phyloP scores from a whole-genome alignment of 495 filamentous ascomycete genomes.

The Penicillium steckii region DNA sequence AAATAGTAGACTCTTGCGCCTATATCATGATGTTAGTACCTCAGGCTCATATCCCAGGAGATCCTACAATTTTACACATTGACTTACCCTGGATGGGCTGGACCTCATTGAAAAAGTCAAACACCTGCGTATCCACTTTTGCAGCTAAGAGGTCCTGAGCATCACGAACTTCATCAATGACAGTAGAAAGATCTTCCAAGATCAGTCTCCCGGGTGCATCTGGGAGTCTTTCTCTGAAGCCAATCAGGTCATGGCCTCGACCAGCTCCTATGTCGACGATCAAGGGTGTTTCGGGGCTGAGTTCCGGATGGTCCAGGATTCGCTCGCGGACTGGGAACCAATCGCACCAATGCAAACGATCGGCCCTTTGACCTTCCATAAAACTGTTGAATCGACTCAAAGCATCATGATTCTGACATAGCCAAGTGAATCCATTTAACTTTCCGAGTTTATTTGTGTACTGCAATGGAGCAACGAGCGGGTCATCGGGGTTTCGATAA shows the following conservation, averaged over 20 bases:
- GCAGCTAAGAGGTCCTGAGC: conserved; percentile 13
- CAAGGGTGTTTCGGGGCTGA: conserved; percentile 25
- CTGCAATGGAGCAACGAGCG: conserved; percentile 33
- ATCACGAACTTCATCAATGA: background rate
- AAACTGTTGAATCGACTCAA: conserved; percentile 25
- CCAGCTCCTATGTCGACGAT: conserved; percentile 55
- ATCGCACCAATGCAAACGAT: conserved; percentile 21
- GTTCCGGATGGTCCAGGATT: conserved; percentile 14
- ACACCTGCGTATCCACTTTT: conserved; percentile 14
- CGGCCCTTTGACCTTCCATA: conserved; percentile 20
- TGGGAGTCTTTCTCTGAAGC: conserved; percentile 26
- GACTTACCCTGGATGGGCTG: conserved; percentile 42
- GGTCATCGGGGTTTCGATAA: conserved; percentile 2
- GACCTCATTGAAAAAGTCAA: conserved; percentile 41
- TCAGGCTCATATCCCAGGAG: too few relatives aligned
- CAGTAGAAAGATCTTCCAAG: conserved; percentile 39
- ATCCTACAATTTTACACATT: background rate
- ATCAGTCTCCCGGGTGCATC: conserved; percentile 29
- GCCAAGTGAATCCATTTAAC: conserved; percentile 9
- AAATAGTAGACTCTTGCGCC: conserved; percentile 49
- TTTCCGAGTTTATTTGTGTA: conserved; percentile 27
- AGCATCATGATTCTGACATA: conserved; percentile 9
- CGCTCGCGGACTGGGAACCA: conserved; percentile 31
- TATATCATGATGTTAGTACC: background rate
- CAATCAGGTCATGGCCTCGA: conserved; percentile 45